phyloP scores from a whole-genome alignment of 176 grass and related monocot genomes.

The Oryza meridionalis region DNA sequence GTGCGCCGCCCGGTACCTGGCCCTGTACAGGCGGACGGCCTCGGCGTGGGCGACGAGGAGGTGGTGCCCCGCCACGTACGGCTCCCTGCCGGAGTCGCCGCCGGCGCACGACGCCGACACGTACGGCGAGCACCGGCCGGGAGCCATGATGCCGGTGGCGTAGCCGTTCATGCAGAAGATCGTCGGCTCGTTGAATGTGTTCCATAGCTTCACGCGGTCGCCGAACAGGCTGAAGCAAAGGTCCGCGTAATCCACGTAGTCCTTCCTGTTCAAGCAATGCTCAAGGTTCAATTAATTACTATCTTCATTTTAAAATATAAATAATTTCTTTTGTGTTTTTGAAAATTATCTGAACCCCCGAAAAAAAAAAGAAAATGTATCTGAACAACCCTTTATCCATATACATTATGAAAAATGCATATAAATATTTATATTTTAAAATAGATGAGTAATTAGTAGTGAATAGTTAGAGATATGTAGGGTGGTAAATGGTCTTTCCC shows the following conservation, averaged over 20 bases:
- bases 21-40: conserved; percentile 52
- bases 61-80: conserved; percentile 66
- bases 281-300: no score
- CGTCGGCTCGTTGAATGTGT: conserved; percentile 62
- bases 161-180: conserved; percentile 46
- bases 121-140: conserved; percentile 51
- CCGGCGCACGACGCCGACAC: conserved; percentile 31
- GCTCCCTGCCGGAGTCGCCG: conserved; percentile 55
- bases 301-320: no score
- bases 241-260: conserved; percentile 51
- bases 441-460: no score
- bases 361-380: no score
- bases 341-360: no score
- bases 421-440: no score
- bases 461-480: no score
- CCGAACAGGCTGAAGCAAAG: conserved; percentile 64
- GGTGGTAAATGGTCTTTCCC: no score
- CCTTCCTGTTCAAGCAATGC: conserved; percentile 18
- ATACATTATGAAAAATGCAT: no score
- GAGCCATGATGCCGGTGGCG: conserved; percentile 10
- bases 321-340: no score
- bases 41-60: conserved; percentile 55
- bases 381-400: no score
- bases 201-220: conserved; percentile 65
- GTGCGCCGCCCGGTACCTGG: conserved; percentile 56